Percentiles rank a stretch among this genome's conserved stretches.
These are phyloP conservation scores for Ilex aquifolium DNA, from an alignment of 257 asterid species.

Conservation along the genomic window DNA sequence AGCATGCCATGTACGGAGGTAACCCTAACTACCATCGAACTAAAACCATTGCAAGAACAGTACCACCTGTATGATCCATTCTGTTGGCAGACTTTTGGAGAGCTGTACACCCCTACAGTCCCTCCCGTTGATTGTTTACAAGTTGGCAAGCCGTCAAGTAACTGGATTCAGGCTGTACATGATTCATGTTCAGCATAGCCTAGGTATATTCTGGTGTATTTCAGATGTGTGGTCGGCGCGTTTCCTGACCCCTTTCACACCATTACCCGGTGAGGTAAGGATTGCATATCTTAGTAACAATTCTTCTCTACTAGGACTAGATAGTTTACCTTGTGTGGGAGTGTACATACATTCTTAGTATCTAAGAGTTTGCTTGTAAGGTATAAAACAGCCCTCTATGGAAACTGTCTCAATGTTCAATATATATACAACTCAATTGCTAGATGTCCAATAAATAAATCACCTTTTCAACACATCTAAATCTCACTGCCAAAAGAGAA, in stretches of 20 bases:
- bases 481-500: too few species aligned
- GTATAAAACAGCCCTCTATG: neutral
- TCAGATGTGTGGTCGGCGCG: neutral
- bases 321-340: neutral
- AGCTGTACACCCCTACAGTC: slow-evolving; percentile 57
- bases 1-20: slow-evolving; percentile 70
- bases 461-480: too few species aligned
- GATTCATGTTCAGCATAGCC: slow-evolving; percentile 52
- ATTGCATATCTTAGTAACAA: neutral
- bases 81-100: slow-evolving; percentile 89
- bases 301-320: neutral
- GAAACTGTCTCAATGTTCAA: neutral
- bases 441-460: too few species aligned
- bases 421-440: neutral
- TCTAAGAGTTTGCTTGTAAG: neutral
- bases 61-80: slow-evolving; percentile 86
- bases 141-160: slow-evolving; percentile 70
- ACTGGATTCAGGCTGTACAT: slow-evolving; percentile 48
- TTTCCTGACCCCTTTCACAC: neutral
- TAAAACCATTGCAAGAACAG: slow-evolving; percentile 51
- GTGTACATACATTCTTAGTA: neutral
- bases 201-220: neutral
- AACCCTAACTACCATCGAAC: slow-evolving; percentile 49
- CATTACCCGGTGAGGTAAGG: neutral
- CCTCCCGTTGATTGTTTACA: slow-evolving; percentile 76